Percentiles rank a stretch among this genome's conserved stretches.
Conservation (phyloP, 306 rosid species). For the Astragalus membranaceus region DNA sequence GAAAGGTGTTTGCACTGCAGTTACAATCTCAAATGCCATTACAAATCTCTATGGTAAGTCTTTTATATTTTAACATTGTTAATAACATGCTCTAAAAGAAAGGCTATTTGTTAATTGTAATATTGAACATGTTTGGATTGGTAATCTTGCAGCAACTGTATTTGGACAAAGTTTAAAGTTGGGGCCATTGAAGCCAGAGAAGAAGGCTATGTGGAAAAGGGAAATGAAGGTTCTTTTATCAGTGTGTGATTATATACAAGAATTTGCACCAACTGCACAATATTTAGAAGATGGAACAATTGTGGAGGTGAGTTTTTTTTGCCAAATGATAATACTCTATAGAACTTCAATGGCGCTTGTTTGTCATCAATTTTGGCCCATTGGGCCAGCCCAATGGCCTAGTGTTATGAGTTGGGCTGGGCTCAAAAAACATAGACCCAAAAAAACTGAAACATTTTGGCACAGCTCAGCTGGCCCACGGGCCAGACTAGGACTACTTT, state of each 20-base stretch:
- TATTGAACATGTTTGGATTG: not conserved
- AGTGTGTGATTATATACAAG: constrained; percentile 88
- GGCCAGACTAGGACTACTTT: no score
- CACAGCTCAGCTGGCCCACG: no score
- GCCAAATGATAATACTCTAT: not conserved
- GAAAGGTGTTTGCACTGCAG: constrained; percentile 90
- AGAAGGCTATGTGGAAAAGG: constrained; percentile 94
- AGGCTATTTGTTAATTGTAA: not conserved
- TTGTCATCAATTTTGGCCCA: not conserved
- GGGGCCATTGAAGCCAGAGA: constrained; percentile 78
- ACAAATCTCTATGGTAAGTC: constrained; percentile 95
- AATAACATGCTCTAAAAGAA: not conserved
- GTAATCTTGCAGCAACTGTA: constrained; percentile 59
- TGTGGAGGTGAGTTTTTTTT: constrained; percentile 54
- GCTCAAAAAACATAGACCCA: no score
- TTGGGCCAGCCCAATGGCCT: no score
- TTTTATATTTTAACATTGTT: not conserved
- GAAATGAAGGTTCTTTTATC: constrained; percentile 90
- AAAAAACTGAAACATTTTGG: no score
- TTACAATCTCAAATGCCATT: constrained; percentile 85
- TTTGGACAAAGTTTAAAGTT: constrained; percentile 83
- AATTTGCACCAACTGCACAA: constrained; percentile 67
- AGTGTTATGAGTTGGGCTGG: no score
- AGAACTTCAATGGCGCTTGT: not conserved
- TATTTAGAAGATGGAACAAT: constrained; percentile 61